Evolutionary conservation across 2,329 filamentous ascomycete species (phyloP), one percentile per base, ranked within the genome.

Genomic region (Teratosphaeria nubilosa): DNA sequence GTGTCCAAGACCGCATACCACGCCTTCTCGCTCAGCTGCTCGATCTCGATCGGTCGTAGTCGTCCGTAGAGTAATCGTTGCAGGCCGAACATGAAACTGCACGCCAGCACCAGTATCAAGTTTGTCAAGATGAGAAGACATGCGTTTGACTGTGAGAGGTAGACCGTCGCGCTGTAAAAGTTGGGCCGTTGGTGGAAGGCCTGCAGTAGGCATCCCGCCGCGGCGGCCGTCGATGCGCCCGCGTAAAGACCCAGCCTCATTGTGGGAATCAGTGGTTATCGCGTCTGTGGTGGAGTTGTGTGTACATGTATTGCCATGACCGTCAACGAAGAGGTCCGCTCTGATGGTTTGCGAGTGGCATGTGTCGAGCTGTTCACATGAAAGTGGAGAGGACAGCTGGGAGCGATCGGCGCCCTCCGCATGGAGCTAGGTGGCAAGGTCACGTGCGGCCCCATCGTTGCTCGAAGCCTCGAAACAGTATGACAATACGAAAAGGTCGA

Each of bases 1-100:
- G 94, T 99, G 76, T 99, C 94, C 53, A 92, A 96, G 48, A 97
- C 89, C 45, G 94, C 92, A 70, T 96, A 96, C 95, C 95, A 99
- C 54, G 89, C 91, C 74, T 92, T 92, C 74, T 99, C 94, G 71
- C 95, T 96, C 14, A 99, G 83, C 72, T 97, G 92, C 74, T 99
- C 95, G 68, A 94, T 88, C 77, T 99, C 94, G 77, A 95, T 90
- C 27, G 91, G 87, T 65, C 95, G 90, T 24, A 99, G 83, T 20
- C 85, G 86, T 60, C 94, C 94, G 70, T 92, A 99, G 71, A 95
- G 90, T 56, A 96, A 78, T 67, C 91, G 86, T 72, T 96, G 94
- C 20, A 99, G 82, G 60, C 85, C 88, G 74, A 91, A 95, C 62
- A 96, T 84, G 66, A 95, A 82, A 66, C 84, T 86, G 63, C 86